A percentile compares a stretch with the other conserved stretches of the same genome.
phyloP scores from a whole-genome alignment of 768 basidiomycete genomes.

The Rubroboletus satanas region DNA sequence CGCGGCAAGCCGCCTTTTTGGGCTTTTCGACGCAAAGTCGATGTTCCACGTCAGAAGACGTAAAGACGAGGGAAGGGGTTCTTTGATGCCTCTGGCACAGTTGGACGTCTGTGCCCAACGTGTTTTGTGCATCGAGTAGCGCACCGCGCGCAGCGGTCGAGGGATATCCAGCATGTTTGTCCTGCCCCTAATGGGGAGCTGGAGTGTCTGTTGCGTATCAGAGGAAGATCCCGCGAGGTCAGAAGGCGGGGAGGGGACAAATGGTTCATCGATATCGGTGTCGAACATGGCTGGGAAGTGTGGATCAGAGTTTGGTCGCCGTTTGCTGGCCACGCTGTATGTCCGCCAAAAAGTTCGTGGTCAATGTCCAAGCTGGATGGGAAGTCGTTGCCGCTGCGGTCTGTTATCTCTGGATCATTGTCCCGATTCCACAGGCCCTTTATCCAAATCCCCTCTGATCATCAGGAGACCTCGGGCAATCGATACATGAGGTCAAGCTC shows the following conservation, averaged over 20 bases:
- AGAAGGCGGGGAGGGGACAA: conserved; percentile 28
- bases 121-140: conserved; percentile 30
- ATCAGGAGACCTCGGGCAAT: conserved; percentile 5
- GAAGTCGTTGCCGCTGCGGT: neutral
- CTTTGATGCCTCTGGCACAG: conserved; percentile 33
- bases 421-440: conserved; percentile 3
- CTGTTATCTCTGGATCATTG: neutral
- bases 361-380: neutral
- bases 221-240: conserved; percentile 25
- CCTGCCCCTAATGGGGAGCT: conserved; percentile 14
- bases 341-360: conserved; percentile 9
- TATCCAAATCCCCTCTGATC: conserved; percentile 12
- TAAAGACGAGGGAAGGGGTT: conserved; percentile 42
- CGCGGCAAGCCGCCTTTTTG: conserved; percentile 42
- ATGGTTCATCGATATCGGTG: conserved; percentile 29
- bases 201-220: conserved; percentile 25
- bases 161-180: conserved; percentile 24
- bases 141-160: conserved; percentile 30
- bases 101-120: conserved; percentile 34
- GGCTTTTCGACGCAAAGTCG: conserved; percentile 41
- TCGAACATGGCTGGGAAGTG: conserved; percentile 22
- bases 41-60: conserved; percentile 73
- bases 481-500: conserved; percentile 29
- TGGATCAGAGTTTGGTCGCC: conserved; percentile 6
- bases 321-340: conserved; percentile 7